A percentile compares a stretch with the other conserved stretches of the same genome.
phyloP scores from a whole-genome alignment of 768 basidiomycete genomes.

The Tulasnella sp. region DNA sequence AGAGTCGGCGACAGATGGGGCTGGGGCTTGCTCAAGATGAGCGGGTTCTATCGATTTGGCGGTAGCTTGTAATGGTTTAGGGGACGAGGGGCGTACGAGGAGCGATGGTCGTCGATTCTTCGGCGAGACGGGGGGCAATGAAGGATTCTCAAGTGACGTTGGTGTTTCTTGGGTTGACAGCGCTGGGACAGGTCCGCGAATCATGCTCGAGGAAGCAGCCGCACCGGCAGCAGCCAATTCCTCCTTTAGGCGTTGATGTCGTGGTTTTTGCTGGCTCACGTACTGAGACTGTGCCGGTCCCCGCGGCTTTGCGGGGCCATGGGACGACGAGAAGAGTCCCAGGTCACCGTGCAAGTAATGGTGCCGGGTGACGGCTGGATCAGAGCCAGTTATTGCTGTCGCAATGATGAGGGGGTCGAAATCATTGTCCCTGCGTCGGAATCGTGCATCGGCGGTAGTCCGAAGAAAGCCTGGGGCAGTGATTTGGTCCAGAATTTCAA shows the following conservation, averaged over 20 bases:
- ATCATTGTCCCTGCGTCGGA: slow-evolving; percentile 63
- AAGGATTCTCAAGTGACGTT: slow-evolving; percentile 1
- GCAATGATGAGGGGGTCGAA: slow-evolving; percentile 78
- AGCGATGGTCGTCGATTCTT: slow-evolving; percentile 27
- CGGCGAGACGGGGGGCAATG: background rate
- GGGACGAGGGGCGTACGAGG: slow-evolving; percentile 20
- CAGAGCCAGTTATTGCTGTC: slow-evolving; percentile 61
- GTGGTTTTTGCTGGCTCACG: slow-evolving; percentile 71
- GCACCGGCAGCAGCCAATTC: slow-evolving; percentile 23
- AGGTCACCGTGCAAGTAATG: slow-evolving; percentile 82
- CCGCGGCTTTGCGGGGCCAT: slow-evolving; percentile 57
- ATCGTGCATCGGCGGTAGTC: slow-evolving; percentile 30
- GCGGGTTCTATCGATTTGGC: background rate
- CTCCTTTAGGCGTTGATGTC: slow-evolving; percentile 53
- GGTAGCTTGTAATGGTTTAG: slow-evolving; percentile 12
- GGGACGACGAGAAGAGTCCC: slow-evolving; percentile 50
- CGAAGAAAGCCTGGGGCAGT: slow-evolving; percentile 45
- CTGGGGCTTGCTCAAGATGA: slow-evolving; percentile 15
- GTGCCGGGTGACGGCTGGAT: slow-evolving; percentile 75
- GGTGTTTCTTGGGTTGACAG: slow-evolving; percentile 6
- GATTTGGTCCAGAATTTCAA: slow-evolving; percentile 62
- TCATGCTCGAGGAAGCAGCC: background rate
- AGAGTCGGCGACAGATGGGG: background rate
- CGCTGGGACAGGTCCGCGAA: background rate
- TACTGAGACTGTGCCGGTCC: slow-evolving; percentile 46